Conservation (phyloP, 2,329 filamentous ascomycete genomes). For the Calonectria multiphialidica region DNA sequence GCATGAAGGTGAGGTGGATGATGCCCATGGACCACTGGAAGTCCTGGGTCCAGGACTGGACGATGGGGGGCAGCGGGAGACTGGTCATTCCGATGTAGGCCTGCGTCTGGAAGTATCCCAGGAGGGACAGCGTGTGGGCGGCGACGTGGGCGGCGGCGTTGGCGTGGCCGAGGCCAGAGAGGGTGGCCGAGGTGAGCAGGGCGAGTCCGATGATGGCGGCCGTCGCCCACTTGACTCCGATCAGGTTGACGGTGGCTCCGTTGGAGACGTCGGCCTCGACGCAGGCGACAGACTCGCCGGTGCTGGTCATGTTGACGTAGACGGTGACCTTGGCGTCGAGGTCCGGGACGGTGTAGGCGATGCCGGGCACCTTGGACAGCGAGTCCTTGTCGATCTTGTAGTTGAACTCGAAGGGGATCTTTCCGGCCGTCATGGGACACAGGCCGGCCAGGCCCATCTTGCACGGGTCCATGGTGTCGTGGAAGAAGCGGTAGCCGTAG, state of each 20-base stretch:
- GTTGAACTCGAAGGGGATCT: constrained; percentile 80
- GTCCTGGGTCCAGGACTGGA: constrained; percentile 94
- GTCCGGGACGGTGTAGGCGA: constrained; percentile 91
- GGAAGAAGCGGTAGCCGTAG: constrained; percentile 83
- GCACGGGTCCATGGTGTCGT: constrained; percentile 81
- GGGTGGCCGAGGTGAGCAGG: constrained; percentile 85
- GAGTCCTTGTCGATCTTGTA: constrained; percentile 67
- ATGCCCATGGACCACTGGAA: constrained; percentile 99
- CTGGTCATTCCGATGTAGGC: constrained; percentile 89
- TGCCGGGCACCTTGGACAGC: constrained; percentile 77
- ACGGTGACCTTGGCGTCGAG: constrained; percentile 88
- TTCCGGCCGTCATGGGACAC: constrained; percentile 90
- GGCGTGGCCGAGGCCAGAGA: constrained; percentile 89
- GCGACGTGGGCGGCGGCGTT: constrained; percentile 96
- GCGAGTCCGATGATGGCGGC: constrained; percentile 89
- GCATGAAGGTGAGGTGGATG: constrained; percentile 85
- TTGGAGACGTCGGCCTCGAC: constrained; percentile 90
- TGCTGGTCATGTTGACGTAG: constrained; percentile 78
- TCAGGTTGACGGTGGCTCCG: constrained; percentile 89
- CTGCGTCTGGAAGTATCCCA: constrained; percentile 93
- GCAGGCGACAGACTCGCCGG: constrained; percentile 78
- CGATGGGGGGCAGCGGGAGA: constrained; percentile 86
- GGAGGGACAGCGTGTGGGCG: constrained; percentile 90
- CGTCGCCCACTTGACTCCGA: constrained; percentile 89
- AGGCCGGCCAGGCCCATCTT: constrained; percentile 75